Evolutionary conservation across 495 filamentous ascomycete species (phyloP), one percentile per base, ranked within the genome.

Genomic region (Xylaria curta): DNA sequence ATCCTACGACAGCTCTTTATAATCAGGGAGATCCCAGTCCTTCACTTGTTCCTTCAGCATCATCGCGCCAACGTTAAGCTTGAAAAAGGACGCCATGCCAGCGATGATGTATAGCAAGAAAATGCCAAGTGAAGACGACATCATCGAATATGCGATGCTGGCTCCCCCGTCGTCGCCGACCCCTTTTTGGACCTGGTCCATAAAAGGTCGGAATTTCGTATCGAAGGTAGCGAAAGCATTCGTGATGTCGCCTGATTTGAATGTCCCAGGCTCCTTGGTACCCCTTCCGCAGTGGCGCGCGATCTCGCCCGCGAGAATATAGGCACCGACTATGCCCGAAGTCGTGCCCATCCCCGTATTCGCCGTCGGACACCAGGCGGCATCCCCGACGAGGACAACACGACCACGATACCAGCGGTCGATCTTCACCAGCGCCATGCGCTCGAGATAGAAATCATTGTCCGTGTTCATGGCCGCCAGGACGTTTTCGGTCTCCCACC

Each of bases 291-390:
- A 80, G 17, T 82, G 72, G 60, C 74, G 79, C 26, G 72, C 77
- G 42, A 89, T 81, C 73, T 89, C 87, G 15, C 86, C 87, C 1
- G 87, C 87, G 0, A 89, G 80, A 3, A 87, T 61, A 68, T 88
- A 89, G 0, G 86, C 84, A 12, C 87, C 86, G 12, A 84, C 79
- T 0, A 89, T 73, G 9, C 78, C 75, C n/a, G 73, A 72, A 0
- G 82, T 82, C 0, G 86, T 88, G 0, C 87, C 87, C 79, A 87
- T 82, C 3, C 87, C 86, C 24, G 83, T 86, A 26, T 79, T 80
- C 0, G 82, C 76, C 7, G 81, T 79, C 0, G 87, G 85, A 60
- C 84, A 84, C 72, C 87, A 86, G 0, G 76, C 87, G 0, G 87
- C 83, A 73, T 90, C 87, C 1, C 87, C 88, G 8, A 89, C 44